phyloP scores from a whole-genome alignment of 352 stramenopile species.

The Phytophthora pseudosyringae region DNA sequence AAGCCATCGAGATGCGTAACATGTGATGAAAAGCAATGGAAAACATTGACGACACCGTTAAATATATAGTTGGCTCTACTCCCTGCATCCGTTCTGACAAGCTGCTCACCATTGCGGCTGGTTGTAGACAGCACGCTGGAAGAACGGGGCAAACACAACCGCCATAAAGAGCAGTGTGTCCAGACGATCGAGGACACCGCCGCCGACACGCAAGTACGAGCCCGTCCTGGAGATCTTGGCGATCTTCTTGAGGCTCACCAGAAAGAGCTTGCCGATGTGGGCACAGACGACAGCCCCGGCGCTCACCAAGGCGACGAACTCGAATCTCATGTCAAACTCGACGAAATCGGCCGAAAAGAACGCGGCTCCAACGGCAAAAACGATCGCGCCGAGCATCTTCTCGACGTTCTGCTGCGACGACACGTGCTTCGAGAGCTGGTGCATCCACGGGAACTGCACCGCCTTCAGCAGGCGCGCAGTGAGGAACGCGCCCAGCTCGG shows the following conservation, averaged over 20 bases:
- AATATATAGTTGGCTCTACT: conserved; percentile 31
- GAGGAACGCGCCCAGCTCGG: conserved; percentile 60
- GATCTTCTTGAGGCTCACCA: conserved; percentile 71
- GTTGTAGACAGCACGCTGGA: conserved; percentile 44
- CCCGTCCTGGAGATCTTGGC: conserved; percentile 52
- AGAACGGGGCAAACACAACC: conserved; percentile 61
- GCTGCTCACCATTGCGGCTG: conserved; percentile 35
- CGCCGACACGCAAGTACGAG: conserved; percentile 55
- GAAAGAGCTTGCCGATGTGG: conserved; percentile 64
- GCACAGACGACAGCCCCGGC: conserved; percentile 45
- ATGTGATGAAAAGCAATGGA: no score
- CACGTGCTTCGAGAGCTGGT: conserved; percentile 52
- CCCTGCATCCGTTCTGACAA: conserved; percentile 4
- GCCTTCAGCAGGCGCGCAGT: conserved; percentile 55
- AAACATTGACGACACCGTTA: conserved; percentile 18
- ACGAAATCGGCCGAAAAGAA: conserved; percentile 43
- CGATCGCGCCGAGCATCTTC: conserved; percentile 56
- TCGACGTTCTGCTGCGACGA: conserved; percentile 69
- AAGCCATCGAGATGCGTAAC: neutral
- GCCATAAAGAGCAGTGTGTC: conserved; percentile 68
- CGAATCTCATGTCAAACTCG: conserved; percentile 43
- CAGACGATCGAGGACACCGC: conserved; percentile 61
- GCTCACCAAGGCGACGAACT: conserved; percentile 40
- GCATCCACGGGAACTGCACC: conserved; percentile 60
- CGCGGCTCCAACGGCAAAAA: conserved; percentile 42